These are phyloP conservation scores for Cynanchum wilfordii DNA, from an alignment of 257 asterid genomes.

Conservation along the genomic window DNA sequence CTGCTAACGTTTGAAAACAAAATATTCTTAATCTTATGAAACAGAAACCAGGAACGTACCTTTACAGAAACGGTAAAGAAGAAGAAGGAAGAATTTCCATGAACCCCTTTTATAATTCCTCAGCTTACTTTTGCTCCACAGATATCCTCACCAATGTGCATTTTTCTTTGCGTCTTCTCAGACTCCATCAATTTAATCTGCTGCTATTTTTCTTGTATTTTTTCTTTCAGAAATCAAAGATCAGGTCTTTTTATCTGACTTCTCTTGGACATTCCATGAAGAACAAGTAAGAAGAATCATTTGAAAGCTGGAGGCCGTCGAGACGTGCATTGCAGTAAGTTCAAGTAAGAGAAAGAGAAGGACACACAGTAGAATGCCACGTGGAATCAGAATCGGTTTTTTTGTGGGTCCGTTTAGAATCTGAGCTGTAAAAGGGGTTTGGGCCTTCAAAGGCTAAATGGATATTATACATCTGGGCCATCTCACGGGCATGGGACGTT, in stretches of 20 bases:
- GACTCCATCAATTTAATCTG: not conserved
- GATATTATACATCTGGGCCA: no score
- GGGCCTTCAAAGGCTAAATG: not conserved
- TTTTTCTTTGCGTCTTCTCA: not conserved
- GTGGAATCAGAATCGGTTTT: not conserved
- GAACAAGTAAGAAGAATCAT: not conserved
- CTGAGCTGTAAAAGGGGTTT: not conserved
- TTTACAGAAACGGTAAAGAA: not conserved
- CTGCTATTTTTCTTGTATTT: no score
- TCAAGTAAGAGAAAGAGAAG: not conserved
- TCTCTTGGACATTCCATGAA: not conserved
- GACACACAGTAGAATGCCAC: not conserved
- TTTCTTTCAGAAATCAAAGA: not conserved
- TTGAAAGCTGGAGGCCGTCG: not conserved
- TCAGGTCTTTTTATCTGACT: not conserved
- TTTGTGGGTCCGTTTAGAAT: not conserved
- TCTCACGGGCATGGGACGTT: no score
- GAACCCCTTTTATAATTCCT: not conserved
- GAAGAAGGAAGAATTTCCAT: not conserved
- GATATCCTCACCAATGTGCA: not conserved
- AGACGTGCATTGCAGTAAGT: conserved; percentile 45
- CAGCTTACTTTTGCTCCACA: not conserved
- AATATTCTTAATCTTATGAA: not conserved
- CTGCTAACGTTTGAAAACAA: not conserved
- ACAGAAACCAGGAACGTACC: not conserved